phyloP scores from a whole-genome alignment of 225 moss, liverwort and hornwort species.

The Bryum argenteum region DNA sequence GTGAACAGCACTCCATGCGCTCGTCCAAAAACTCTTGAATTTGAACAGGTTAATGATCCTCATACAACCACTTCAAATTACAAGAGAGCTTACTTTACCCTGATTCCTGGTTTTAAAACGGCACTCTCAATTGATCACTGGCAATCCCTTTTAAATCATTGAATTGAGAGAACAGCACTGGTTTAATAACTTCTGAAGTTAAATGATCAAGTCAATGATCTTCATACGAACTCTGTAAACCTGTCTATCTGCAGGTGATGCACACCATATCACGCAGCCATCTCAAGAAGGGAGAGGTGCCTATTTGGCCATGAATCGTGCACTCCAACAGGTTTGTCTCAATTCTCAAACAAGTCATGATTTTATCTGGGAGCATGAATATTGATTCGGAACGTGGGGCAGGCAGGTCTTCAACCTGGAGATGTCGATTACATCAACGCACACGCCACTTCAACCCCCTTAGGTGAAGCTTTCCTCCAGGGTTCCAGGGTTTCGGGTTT shows the following conservation, averaged over 20 bases:
- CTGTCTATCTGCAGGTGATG: conserved; percentile 66
- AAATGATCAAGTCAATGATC: too few relatives aligned
- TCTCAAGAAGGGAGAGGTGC: conserved; percentile 93
- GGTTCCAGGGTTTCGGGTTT: too few relatives aligned
- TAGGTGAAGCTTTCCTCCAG: conserved; percentile 53
- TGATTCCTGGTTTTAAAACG: too few relatives aligned
- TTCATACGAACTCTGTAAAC: neutral
- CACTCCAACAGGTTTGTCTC: conserved; percentile 77
- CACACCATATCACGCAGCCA: conserved; percentile 96
- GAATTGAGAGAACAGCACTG: too few relatives aligned
- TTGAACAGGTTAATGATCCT: too few relatives aligned
- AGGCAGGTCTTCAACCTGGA: conserved; percentile 85
- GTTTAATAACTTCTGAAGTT: too few relatives aligned
- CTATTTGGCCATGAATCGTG: conserved; percentile 90
- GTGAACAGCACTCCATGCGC: too few relatives aligned
- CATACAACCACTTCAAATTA: too few relatives aligned
- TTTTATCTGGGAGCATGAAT: conserved; percentile 15
- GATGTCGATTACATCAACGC: conserved; percentile 91
- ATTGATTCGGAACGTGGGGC: conserved; percentile 40
- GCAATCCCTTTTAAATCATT: too few relatives aligned
- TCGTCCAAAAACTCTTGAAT: too few relatives aligned
- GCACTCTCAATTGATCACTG: too few relatives aligned
- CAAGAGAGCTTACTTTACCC: neutral
- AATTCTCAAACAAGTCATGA: conserved; percentile 17
- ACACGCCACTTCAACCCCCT: conserved; percentile 95